A percentile compares a stretch with the other conserved stretches of the same genome.
Conservation (phyloP, 2,329 filamentous ascomycete genomes). For the Fonsecaea erecta region DNA sequence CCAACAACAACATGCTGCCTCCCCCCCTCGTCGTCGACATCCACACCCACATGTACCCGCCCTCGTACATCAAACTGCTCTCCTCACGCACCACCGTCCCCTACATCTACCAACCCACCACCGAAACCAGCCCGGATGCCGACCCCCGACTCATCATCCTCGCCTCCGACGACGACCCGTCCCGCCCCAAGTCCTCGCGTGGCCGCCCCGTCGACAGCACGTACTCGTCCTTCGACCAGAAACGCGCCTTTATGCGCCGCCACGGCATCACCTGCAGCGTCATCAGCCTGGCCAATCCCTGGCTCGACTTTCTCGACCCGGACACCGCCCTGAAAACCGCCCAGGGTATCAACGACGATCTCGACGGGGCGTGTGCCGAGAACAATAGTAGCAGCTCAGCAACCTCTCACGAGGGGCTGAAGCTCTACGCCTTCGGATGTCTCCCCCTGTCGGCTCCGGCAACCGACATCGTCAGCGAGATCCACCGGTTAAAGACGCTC, state of each 20-base stretch:
- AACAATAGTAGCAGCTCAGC: slow-evolving; percentile 40
- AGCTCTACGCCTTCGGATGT: slow-evolving; percentile 81
- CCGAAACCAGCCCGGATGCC: slow-evolving; percentile 34
- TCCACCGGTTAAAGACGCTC: slow-evolving; percentile 65
- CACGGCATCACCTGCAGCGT: slow-evolving; percentile 83
- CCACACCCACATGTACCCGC: slow-evolving; percentile 68
- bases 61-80: slow-evolving; percentile 63
- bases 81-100: slow-evolving; percentile 55
- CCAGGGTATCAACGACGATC: slow-evolving; percentile 73
- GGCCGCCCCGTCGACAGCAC: slow-evolving; percentile 82
- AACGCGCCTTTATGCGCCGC: slow-evolving; percentile 84
- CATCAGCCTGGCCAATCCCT: slow-evolving; percentile 88
- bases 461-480: slow-evolving; percentile 66
- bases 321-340: slow-evolving; percentile 68
- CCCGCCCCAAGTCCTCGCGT: slow-evolving; percentile 53
- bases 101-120: slow-evolving; percentile 51
- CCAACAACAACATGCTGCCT: not conserved
- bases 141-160: slow-evolving; percentile 53
- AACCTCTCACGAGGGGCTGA: slow-evolving; percentile 37
- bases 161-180: slow-evolving; percentile 50
- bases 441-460: slow-evolving; percentile 74
- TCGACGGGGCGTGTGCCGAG: slow-evolving; percentile 70
- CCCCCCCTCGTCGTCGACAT: slow-evolving; percentile 57
- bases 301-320: slow-evolving; percentile 79
- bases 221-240: slow-evolving; percentile 79